phyloP scores from a whole-genome alignment of 805 yeast species.

The Diddensiella santjacobensis region DNA sequence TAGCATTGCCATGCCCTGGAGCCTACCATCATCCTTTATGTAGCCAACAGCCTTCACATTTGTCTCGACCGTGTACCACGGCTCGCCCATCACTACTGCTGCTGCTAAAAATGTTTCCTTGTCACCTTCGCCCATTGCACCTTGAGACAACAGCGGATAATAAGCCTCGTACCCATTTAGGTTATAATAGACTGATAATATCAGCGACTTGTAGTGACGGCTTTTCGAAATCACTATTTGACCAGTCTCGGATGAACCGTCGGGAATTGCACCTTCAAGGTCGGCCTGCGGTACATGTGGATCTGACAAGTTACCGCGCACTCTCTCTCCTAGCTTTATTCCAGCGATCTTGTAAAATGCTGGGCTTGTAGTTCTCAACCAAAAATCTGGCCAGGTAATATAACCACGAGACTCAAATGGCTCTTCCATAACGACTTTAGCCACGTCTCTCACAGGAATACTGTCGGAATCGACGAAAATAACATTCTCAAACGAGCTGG shows the following conservation, averaged over 20 bases:
- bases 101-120: constrained; percentile 74
- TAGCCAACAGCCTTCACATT: neutral
- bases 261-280: constrained; percentile 62
- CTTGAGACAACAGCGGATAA: constrained; percentile 57
- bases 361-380: constrained; percentile 81
- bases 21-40: constrained; percentile 33
- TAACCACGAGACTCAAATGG: constrained; percentile 51
- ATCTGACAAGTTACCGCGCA: constrained; percentile 30
- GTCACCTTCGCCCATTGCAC: constrained; percentile 73
- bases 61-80: neutral
- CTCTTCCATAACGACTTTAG: constrained; percentile 51
- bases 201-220: constrained; percentile 52
- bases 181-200: constrained; percentile 61
- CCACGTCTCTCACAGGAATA: constrained; percentile 63
- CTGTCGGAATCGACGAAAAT: constrained; percentile 73
- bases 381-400: constrained; percentile 78
- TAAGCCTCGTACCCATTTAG: constrained; percentile 56
- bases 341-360: constrained; percentile 65
- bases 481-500: constrained; percentile 70
- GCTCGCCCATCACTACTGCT: constrained; percentile 54
- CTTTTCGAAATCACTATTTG: constrained; percentile 57
- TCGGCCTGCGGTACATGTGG: constrained; percentile 48
- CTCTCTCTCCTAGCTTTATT: constrained; percentile 41
- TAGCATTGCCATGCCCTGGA: constrained; percentile 67
- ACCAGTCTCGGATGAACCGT: constrained; percentile 66